Conservation (phyloP, 768 basidiomycete genomes). For the Cystobasidium ongulense region DNA sequence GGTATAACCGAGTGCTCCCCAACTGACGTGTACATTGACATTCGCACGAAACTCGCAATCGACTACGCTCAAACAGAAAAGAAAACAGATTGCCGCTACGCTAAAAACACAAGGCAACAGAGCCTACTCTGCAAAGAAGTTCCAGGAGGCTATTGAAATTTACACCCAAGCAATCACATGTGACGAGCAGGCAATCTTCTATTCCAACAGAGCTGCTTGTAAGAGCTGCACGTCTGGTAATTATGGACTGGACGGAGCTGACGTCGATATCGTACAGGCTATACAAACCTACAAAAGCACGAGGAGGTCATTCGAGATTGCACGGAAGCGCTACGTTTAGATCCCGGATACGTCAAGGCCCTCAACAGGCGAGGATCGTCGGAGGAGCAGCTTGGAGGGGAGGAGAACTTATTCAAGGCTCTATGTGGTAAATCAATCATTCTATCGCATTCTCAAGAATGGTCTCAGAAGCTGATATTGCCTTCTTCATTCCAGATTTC, state of each 20-base stretch:
- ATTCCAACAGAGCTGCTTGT: slow-evolving; percentile 96
- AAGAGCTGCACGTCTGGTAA: slow-evolving; percentile 41
- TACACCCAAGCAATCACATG: slow-evolving; percentile 52
- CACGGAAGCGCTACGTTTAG: slow-evolving; percentile 73
- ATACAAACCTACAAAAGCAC: slow-evolving; percentile 75
- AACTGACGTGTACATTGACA: no score
- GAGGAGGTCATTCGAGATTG: slow-evolving; percentile 81
- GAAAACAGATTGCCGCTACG: slow-evolving; percentile 53
- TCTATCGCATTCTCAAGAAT: neutral
- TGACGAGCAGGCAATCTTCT: slow-evolving; percentile 64
- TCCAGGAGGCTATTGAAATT: slow-evolving; percentile 46
- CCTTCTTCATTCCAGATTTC: slow-evolving; percentile 58
- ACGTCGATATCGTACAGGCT: slow-evolving; percentile 52
- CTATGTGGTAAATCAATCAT: slow-evolving; percentile 33
- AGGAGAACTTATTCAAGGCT: slow-evolving; percentile 51
- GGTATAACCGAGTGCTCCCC: no score
- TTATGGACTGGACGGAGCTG: neutral
- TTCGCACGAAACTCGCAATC: no score
- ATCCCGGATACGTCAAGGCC: slow-evolving; percentile 68
- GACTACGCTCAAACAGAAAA: slow-evolving; percentile 41
- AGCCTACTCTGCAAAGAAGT: slow-evolving; percentile 48
- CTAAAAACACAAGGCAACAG: slow-evolving; percentile 50
- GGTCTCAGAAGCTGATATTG: neutral
- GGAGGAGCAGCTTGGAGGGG: slow-evolving; percentile 63
- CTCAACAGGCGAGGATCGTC: slow-evolving; percentile 66